These are phyloP conservation scores for Rhodotorula graminis DNA, from an alignment of 768 basidiomycete species.

Conservation along the genomic window DNA sequence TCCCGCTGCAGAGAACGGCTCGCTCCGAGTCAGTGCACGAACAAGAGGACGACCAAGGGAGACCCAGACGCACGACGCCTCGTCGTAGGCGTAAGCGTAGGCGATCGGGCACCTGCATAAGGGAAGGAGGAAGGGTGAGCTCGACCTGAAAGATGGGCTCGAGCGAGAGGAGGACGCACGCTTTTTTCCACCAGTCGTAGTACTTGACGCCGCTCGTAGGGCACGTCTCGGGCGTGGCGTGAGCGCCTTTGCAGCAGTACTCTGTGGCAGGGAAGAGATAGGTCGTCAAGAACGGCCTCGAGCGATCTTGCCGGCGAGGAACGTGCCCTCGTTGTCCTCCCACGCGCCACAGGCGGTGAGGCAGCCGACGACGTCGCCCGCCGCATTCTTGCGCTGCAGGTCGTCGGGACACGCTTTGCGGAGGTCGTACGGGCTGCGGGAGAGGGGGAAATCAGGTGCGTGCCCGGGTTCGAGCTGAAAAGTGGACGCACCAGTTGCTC, in stretches of 20 bases:
- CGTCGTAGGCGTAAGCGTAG: constrained; percentile 5
- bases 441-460: neutral
- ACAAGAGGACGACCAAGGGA: too few species aligned
- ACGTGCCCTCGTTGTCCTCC: neutral
- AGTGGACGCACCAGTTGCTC: constrained; percentile 11
- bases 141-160: too few species aligned
- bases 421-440: constrained; percentile 10
- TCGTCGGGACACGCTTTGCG: constrained; percentile 1
- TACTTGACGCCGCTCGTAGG: constrained; percentile 10
- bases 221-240: constrained; percentile 3
- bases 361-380: constrained; percentile 22
- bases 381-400: constrained; percentile 15
- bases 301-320: too few species aligned
- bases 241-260: constrained; percentile 29
- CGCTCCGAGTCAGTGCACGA: too few species aligned
- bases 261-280: neutral
- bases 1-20: neutral
- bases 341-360: constrained; percentile 14
- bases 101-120: neutral
- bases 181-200: constrained; percentile 20
- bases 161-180: constrained; percentile 6
- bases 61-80: neutral
- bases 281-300: neutral
- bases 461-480: fast-evolving
- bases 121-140: too few species aligned